Percentiles rank a stretch among this genome's conserved stretches.
phyloP scores from a whole-genome alignment of 2,329 filamentous ascomycete genomes.

The Pseudogymnoascus sp. region DNA sequence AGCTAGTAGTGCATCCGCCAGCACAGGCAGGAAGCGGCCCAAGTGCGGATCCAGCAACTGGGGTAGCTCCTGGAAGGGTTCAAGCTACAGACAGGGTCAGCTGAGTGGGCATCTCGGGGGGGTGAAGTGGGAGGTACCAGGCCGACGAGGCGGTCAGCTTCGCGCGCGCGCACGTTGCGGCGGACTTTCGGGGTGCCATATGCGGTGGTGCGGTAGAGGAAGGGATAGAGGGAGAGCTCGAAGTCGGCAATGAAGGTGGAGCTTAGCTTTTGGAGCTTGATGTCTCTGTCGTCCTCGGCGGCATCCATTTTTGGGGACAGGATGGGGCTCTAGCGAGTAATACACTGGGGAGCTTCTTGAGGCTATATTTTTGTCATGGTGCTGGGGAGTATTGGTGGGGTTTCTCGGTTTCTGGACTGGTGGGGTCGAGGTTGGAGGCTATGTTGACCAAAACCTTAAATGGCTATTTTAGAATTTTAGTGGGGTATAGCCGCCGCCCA shows the following conservation, averaged over 20 bases:
- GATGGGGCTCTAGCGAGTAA: neutral
- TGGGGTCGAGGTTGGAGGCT: neutral
- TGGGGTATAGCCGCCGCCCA: neutral
- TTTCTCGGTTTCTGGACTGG: neutral
- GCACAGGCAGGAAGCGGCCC: conserved; percentile 62
- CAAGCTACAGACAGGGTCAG: conserved; percentile 41
- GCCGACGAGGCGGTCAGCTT: conserved; percentile 42
- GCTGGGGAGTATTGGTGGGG: neutral
- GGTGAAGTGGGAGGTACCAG: conserved; percentile 30
- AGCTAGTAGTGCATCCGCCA: conserved; percentile 70
- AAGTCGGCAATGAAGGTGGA: conserved; percentile 53
- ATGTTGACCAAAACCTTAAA: neutral
- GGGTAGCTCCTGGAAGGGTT: conserved; percentile 90
- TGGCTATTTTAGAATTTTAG: conserved; percentile 5
- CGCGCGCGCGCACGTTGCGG: conserved; percentile 42
- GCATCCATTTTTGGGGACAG: conserved; percentile 46
- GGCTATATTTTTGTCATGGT: neutral
- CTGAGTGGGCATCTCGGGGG: conserved; percentile 15
- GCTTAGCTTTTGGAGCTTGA: conserved; percentile 55
- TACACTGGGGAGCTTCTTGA: neutral
- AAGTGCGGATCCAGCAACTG: conserved; percentile 85
- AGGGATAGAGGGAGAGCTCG: conserved; percentile 43
- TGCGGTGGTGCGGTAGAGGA: conserved; percentile 46
- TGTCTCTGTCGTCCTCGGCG: conserved; percentile 51
- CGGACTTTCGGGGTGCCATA: conserved; percentile 38